These are phyloP conservation scores for Suillus bovinus DNA, from an alignment of 768 basidiomycete species.

Conservation along the genomic window DNA sequence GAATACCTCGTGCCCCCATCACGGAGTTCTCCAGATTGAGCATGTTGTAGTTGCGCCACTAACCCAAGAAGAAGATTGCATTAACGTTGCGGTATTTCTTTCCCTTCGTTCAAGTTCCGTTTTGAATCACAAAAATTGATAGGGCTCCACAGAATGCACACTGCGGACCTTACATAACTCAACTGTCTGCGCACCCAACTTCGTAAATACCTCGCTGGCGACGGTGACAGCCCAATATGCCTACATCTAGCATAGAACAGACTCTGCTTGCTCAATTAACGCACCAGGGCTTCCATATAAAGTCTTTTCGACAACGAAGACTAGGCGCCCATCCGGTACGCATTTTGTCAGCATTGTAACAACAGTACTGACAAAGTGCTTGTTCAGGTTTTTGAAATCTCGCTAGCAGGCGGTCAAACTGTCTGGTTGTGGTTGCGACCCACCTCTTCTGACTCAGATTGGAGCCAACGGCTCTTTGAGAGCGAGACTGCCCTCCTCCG, in stretches of 20 bases:
- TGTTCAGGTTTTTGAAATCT: constrained; percentile 10
- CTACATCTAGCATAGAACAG: constrained; percentile 2
- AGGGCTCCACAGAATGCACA: too few species aligned
- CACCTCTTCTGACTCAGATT: background rate
- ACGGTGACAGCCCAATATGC: background rate
- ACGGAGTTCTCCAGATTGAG: background rate
- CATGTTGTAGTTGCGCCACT: background rate
- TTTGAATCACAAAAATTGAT: background rate
- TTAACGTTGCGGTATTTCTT: background rate
- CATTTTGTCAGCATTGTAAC: background rate
- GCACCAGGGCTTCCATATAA: constrained; percentile 2
- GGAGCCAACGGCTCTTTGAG: constrained; percentile 3
- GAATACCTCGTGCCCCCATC: background rate
- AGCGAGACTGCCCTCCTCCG: constrained; percentile 2
- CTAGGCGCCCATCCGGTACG: constrained; percentile 5
- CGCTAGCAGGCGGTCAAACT: background rate
- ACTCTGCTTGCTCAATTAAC: background rate
- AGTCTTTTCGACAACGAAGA: background rate
- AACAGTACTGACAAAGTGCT: background rate
- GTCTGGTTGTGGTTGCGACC: constrained; percentile 9
- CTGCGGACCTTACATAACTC: background rate
- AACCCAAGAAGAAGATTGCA: constrained; percentile 4
- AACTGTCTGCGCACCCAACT: background rate
- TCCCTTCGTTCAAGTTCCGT: background rate
- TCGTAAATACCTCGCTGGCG: background rate